These are phyloP conservation scores for Gracilaria domingensis DNA, from an alignment of 23 red algal genomes.

Conservation along the genomic window DNA sequence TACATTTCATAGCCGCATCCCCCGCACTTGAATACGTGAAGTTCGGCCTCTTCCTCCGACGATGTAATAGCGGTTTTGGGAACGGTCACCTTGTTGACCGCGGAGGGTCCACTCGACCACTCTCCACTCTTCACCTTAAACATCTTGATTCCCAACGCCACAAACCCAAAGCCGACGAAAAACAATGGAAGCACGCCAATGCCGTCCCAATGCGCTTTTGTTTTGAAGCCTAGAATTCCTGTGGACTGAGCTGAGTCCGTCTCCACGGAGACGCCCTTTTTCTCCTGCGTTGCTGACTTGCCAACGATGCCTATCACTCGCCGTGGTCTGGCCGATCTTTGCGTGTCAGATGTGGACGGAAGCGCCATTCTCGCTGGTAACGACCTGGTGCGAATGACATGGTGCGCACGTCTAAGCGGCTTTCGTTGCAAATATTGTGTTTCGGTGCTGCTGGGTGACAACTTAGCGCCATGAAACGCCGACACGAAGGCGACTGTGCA, in stretches of 20 bases:
- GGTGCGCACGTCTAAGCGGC: neutral
- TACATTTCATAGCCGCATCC: constrained; percentile 97
- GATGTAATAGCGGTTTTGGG: constrained; percentile 54
- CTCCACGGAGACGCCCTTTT: neutral
- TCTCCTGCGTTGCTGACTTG: constrained; percentile 16
- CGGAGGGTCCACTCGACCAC: constrained; percentile 23
- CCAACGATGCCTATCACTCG: constrained; percentile 24
- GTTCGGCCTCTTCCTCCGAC: constrained; percentile 77
- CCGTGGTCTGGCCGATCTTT: constrained; percentile 11
- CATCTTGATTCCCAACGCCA: constrained; percentile 72
- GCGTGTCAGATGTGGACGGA: neutral
- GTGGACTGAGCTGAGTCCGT: neutral
- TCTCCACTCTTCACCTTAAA: constrained; percentile 66
- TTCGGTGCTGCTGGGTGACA: neutral
- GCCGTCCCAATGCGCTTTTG: constrained; percentile 73
- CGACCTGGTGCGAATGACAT: neutral
- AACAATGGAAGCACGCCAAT: constrained; percentile 72
- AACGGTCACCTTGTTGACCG: constrained; percentile 55
- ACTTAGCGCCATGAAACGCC: neutral
- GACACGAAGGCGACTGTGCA: constrained; percentile 4
- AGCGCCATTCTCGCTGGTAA: neutral
- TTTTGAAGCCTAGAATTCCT: constrained; percentile 54
- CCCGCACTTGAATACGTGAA: constrained; percentile 96
- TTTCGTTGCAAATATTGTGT: neutral
- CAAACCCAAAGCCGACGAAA: constrained; percentile 70